Base-by-base conservation (phyloP, 495 filamentous ascomycete genomes). In the Xylaria grammica region DNA sequence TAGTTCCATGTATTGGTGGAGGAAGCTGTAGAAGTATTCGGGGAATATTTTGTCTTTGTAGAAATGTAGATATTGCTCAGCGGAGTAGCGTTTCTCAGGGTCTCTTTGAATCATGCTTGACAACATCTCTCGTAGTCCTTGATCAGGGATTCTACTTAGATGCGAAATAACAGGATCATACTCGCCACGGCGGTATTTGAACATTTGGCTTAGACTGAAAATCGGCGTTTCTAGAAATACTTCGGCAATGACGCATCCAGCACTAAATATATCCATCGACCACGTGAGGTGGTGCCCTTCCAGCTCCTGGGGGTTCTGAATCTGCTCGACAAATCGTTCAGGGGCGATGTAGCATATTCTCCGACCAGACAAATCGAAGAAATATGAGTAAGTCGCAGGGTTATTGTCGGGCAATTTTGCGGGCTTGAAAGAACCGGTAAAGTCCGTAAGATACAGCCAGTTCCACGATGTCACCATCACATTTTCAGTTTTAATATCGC, bases 201-300 rank as follows among this genome's bases (percentile, higher is more conserved):
- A 97, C 62, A 99, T 87, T 74, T 98, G 94, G 62, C 90, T 94
- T 19, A 98, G 79, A 32, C 84, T 93, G 77, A 99, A 98, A 32
- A 98, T 93, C 1, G 94, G 93, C 0, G 91, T 83, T 75, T 99
- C 96, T n/a, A 97, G 84, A 67, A 98, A 98, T 3, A 99, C 81
- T 74, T 99, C 96, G 4, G 96, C 96, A 69, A 99, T 97, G 22
- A 98, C 96, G 72, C 96, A 99, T 10, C 95, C 95, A 38, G 89
- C 90, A 77, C 95, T 97, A 78, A 99, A 99, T 29, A 99, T 90
- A 73, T 99, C 96, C 96, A 99, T 99, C 40, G 93, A 93, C 93
- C 95, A 97, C 17, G 79, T 84, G 27, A 74, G 68, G n/a, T 69
- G 69, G 34, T 74, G 69, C 20, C 66, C 69, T 52, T 72, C 67